Evolutionary conservation across 768 basidiomycete species (phyloP).

Genomic region (Trametes elegans): DNA sequence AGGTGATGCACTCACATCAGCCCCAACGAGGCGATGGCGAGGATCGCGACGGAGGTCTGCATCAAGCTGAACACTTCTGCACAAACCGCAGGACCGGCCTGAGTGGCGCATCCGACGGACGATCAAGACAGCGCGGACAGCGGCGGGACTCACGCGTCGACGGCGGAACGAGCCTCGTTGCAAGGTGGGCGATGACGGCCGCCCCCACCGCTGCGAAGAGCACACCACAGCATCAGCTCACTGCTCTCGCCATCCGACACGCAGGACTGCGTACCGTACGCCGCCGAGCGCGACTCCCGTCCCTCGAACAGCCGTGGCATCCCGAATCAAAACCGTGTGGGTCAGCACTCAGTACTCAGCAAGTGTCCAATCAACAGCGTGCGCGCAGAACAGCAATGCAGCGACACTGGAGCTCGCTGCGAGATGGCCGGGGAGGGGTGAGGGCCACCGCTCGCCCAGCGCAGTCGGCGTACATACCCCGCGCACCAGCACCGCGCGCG

Average conservation of each 20-base stretch:
- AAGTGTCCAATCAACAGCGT: no score
- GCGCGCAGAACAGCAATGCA: no score
- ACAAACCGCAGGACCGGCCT: neutral
- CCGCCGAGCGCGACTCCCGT: slow-evolving; percentile 15
- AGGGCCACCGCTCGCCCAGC: no score
- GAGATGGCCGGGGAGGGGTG: neutral
- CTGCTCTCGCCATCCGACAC: neutral
- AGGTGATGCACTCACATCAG: slow-evolving; percentile 64
- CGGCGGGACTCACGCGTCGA: slow-evolving; percentile 19
- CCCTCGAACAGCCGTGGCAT: slow-evolving; percentile 22
- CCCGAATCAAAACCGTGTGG: neutral
- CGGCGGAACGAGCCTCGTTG: slow-evolving; percentile 17
- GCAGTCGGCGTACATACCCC: neutral
- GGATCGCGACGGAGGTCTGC: slow-evolving; percentile 70
- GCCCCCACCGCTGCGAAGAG: slow-evolving; percentile 18
- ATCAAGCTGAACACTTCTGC: slow-evolving; percentile 35
- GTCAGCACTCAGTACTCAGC: no score
- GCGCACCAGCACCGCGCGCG: neutral
- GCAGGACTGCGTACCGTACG: slow-evolving; percentile 12
- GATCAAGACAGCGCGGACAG: no score
- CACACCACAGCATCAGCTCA: neutral
- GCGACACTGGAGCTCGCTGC: no score
- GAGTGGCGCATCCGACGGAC: neutral
- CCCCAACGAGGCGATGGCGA: slow-evolving; percentile 64
- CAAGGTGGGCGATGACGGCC: slow-evolving; percentile 22